Base-by-base conservation (phyloP, 805 yeast genomes). In the Saccharomycopsis selenospora region DNA sequence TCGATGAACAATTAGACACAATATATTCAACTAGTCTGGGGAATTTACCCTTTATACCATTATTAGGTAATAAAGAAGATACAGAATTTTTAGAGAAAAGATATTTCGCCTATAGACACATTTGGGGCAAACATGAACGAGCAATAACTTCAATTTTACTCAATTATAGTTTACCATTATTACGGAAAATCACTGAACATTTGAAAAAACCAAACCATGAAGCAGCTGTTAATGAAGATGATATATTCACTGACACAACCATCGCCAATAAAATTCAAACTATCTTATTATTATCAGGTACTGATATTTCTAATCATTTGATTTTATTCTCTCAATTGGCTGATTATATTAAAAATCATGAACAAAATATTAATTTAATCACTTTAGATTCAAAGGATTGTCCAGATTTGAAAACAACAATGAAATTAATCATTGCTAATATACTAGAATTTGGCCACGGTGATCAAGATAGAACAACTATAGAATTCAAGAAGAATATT, bases 351-450 rank as follows among this genome's bases (percentile, higher is more conserved):
- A 24, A 14, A 4, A n/a, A 40, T 3, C 28, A 30, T 8, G 3
- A 50, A n/a, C 3, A 27, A 22, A 29, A 29, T 30, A n/a, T 47
- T n/a, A 43, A 45, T 20, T 36, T 51, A 13, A 43, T 51, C 17
- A n/a, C 45, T 3, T 40, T 51, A 11, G 51, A 51, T 40, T 48
- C 49, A 11, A 51, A 48, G 20, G 36, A 20, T 17, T 48, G 52
- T 29, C 27, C 30, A 4, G 47, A 48, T 30, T n/a, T 48, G 13
- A 36, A 29, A 22, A 28, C 43, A 6, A 45, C 46, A 5, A 8
- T 49, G 11, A 51, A 47, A 26, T 23, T 25, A 13, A 51, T 51
- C 17, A 22, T 23, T 13, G 28, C 30, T 14, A 25, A 17, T 17
- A 30, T 51, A 17, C 42, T 27, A 14, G 47, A 36, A 18, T 25